phyloP scores from a whole-genome alignment of 768 basidiomycete genomes.

The Suillus tomentosus region DNA sequence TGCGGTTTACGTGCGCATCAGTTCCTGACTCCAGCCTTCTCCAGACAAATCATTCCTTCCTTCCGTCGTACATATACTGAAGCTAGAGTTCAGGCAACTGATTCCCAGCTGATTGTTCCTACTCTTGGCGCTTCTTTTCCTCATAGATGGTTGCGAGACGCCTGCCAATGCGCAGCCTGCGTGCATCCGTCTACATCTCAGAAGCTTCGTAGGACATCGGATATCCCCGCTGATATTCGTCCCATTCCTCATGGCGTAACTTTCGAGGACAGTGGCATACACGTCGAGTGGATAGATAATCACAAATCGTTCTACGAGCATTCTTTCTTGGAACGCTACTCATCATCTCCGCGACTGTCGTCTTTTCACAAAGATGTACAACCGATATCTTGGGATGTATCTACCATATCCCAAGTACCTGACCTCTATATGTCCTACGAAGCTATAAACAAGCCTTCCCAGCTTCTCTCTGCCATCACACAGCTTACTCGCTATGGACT shows the following conservation, averaged over 20 bases:
- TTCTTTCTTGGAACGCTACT: conserved; percentile 52
- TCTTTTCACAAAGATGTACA: conserved; percentile 48
- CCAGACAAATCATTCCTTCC: neutral
- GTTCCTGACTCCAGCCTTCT: neutral
- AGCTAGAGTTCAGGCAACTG: neutral
- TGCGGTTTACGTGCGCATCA: neutral
- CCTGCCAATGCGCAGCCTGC: conserved; percentile 72
- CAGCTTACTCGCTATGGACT: conserved; percentile 77
- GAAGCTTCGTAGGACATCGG: conserved; percentile 71
- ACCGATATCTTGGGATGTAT: conserved; percentile 47
- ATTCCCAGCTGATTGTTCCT: conserved; percentile 20
- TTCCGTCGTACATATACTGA: conserved; percentile 2
- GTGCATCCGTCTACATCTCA: conserved; percentile 80
- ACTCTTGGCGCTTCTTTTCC: conserved; percentile 51
- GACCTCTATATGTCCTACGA: conserved; percentile 61
- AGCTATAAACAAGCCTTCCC: conserved; percentile 44
- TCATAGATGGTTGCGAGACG: conserved; percentile 82
- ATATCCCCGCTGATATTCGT: conserved; percentile 53
- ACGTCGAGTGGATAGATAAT: conserved; percentile 58
- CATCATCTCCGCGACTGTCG: conserved; percentile 36
- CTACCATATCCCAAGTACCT: conserved; percentile 35
- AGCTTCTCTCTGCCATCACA: conserved; percentile 59
- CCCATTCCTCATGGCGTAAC: conserved; percentile 46
- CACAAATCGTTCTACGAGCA: conserved; percentile 57
- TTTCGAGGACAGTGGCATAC: conserved; percentile 46